A percentile compares a stretch with the other conserved stretches of the same genome.
These are phyloP conservation scores for Rhododendron kiyosumense DNA, from an alignment of 148 eudicot genomes.

Conservation along the genomic window DNA sequence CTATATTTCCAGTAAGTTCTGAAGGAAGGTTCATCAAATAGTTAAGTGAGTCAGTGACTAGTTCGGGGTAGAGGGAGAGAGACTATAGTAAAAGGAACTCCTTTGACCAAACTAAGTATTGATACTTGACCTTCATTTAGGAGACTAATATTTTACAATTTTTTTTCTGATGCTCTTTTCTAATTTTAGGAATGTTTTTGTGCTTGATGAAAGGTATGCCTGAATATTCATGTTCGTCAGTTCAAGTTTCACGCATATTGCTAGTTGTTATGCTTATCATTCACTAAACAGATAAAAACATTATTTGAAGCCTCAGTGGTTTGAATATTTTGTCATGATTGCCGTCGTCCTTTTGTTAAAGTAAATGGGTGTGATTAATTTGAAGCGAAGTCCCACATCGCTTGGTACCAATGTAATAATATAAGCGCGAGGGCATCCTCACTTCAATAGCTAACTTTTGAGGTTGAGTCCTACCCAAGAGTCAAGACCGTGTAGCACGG, in stretches of 20 bases:
- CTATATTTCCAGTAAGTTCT: neutral
- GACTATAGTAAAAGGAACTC: neutral
- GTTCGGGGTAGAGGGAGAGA: neutral
- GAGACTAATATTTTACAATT: neutral
- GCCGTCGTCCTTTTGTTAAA: neutral
- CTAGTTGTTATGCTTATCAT: neutral
- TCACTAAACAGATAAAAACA: neutral
- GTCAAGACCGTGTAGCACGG: too few species aligned
- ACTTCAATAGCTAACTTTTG: too few species aligned
- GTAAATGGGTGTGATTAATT: neutral
- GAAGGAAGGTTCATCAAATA: neutral
- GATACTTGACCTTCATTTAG: neutral
- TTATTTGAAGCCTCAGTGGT: neutral
- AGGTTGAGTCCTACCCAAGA: too few species aligned
- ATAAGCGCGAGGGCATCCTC: too few species aligned
- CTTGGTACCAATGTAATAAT: too few species aligned
- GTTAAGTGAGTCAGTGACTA: neutral
- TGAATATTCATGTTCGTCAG: neutral
- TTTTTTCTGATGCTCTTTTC: neutral
- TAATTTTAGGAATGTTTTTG: neutral
- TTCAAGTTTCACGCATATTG: neutral
- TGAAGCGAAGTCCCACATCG: too few species aligned
- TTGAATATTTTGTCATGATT: neutral
- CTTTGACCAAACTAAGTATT: neutral
- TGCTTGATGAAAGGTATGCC: neutral